Evolutionary conservation across 176 grass and related monocot genomes (phyloP), one percentile per base, ranked within the genome.

Genomic region (Pharus latifolius): DNA sequence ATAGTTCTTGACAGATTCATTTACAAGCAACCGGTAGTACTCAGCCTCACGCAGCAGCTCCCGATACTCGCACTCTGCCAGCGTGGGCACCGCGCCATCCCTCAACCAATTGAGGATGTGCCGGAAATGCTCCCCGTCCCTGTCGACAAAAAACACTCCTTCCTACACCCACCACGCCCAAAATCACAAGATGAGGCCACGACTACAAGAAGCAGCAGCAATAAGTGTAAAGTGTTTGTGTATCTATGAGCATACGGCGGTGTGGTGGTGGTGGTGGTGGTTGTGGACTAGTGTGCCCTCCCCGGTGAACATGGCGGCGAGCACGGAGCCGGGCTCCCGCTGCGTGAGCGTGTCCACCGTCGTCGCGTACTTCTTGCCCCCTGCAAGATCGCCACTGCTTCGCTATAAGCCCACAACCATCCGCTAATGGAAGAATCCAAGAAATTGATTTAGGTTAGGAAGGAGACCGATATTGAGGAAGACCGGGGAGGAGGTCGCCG

Each of bases 71-170:
- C 57, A 84, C 12, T 72, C 65, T 50, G 75, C 42, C 18, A 89
- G 86, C 50, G 17, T 11, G 16, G 86, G 81, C 64, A 80, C 16
- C 11, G 32, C 42, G 11, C 86, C 86, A 52, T 88, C 81, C 62
- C 86, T 84, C 23, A 88, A 65, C 86, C 86, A 89, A 71, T 89
- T 89, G 17, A 89, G 73, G 27, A 89, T 75, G 57, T 89, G 81
- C 62, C 81, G 83, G 64, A 89, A 84, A 42, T 72, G 69, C 68
- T 84, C 65, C 49, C 86, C 86, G 64, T 89, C 86, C 57, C 86
- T 72, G 79, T 89, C 86, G 58, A 89, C 69, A 65, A 89, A 89
- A 26, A 89, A 31, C 43, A 15, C 83, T 58, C 81, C 81, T 64
- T 84, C 68, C 69, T 66, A 25, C 13, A 9, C 19, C 34, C 53